Evolutionary conservation across 495 filamentous ascomycete genomes (phyloP).

Genomic region (Neurospora sp.): DNA sequence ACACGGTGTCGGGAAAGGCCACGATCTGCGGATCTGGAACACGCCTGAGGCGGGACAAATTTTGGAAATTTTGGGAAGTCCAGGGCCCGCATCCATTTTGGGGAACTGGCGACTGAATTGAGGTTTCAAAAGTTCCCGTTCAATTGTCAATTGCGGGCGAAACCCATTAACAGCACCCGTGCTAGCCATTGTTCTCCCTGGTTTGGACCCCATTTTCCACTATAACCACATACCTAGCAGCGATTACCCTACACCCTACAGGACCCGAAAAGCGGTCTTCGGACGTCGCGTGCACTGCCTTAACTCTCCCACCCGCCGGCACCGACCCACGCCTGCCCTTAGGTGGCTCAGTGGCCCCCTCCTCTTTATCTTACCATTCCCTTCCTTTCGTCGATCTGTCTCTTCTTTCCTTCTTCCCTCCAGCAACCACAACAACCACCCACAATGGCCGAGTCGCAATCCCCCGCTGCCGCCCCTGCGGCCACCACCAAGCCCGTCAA

Average conservation of each 20-base stretch:
- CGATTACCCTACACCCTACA: not conserved
- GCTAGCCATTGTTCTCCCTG: not conserved
- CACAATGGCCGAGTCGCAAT: conserved; percentile 33
- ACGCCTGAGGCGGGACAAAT: not conserved
- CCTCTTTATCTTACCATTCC: not conserved
- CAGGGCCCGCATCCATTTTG: not conserved
- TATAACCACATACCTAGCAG: not conserved
- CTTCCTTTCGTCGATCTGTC: not conserved
- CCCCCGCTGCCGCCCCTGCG: conserved; percentile 38
- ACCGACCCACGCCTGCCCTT: not conserved
- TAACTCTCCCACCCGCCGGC: not conserved
- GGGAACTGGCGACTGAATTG: not conserved
- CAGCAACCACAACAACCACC: not conserved
- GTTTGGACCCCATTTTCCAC: not conserved
- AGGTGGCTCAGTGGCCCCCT: not conserved
- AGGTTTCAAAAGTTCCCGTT: not conserved
- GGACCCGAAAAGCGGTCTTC: not conserved
- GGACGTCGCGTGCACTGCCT: not conserved
- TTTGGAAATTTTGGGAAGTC: conserved; percentile 4
- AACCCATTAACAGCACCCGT: not conserved
- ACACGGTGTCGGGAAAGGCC: conserved; percentile 4
- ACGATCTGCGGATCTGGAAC: conserved; percentile 5
- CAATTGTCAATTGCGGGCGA: not conserved
- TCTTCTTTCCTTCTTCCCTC: conserved; percentile 2
- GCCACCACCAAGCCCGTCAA: conserved; percentile 52